Evolutionary conservation across 345 rosid genomes (phyloP).

Genomic region (Diplotaxis tenuifolia): DNA sequence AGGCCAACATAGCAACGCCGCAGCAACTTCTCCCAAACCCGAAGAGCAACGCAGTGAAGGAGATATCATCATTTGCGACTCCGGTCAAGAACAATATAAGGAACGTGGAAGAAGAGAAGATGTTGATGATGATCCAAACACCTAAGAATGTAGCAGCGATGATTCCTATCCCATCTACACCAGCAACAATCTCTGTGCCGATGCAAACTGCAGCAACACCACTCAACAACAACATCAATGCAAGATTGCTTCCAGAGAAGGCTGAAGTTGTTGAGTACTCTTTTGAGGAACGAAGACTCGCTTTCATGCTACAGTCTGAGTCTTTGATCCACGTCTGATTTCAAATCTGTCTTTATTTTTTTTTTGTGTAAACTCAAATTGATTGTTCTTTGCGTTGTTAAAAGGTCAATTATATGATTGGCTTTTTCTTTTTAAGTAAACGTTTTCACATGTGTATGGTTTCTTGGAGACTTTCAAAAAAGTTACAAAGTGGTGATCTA

Average conservation of each 20-base stretch:
- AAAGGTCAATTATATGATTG: conserved; percentile 56
- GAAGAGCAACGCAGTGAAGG: neutral
- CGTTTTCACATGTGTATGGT: conserved; percentile 5
- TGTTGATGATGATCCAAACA: conserved; percentile 46
- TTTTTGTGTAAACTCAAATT: conserved; percentile 21
- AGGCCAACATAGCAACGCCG: conserved; percentile 38
- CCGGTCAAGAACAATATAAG: conserved; percentile 46
- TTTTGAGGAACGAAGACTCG: conserved; percentile 88
- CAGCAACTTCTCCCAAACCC: conserved; percentile 22
- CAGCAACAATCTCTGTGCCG: conserved; percentile 63
- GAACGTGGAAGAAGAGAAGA: conserved; percentile 52
- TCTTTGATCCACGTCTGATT: conserved; percentile 52
- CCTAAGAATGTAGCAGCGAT: conserved; percentile 46
- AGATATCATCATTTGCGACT: conserved; percentile 33
- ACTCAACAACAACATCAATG: neutral
- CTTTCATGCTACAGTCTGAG: conserved; percentile 55
- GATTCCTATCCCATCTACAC: conserved; percentile 56
- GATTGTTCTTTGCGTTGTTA: conserved; percentile 21
- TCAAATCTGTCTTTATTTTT: too few species aligned
- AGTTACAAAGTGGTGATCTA: neutral
- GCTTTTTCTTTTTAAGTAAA: conserved; percentile 45
- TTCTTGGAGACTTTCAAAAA: neutral
- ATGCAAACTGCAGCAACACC: conserved; percentile 89
- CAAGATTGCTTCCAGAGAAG: conserved; percentile 29
- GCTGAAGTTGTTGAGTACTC: conserved; percentile 47